Evolutionary conservation across 306 rosid genomes (phyloP), one percentile per base, ranked within the genome.

Genomic region (Ochetophila trinervis): DNA sequence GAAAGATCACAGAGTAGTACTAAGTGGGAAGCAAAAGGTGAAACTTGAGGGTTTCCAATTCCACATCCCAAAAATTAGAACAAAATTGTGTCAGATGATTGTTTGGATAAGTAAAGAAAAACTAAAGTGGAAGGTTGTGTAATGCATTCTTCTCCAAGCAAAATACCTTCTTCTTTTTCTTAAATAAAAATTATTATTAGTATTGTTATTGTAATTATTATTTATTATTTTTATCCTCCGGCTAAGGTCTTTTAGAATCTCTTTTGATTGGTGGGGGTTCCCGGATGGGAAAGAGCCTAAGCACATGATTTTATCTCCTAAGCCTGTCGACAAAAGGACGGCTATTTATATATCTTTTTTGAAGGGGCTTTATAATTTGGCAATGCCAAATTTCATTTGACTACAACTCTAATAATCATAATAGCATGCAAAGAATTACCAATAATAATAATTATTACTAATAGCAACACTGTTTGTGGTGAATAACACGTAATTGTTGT

Each of bases 1-100:
- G 75, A 77, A 45, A 60, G 66, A 30, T 45, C 45, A 66, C 45
- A 66, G 44, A 64, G 55, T 22, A 14, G 52, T 60, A 53, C 57
- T 48, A 58, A 70, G 81, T 85, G 83, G 76, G 56, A 69, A 34
- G 30, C 14, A 51, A 70, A 78, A 70, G 82, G 66, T 52, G 69
- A 51, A 61, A 53, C 64, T 65, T 68, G 76, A 67, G 64, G 75
- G 74, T 71, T 78, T 80, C 51, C 66, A 36, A 47, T 62, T 71
- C 47, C 57, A 50, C 68, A 71, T 75, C 64, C 73, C 75, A 59
- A 62, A 73, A 84, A 70, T 45, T 45, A 60, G 63, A 57, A 74
- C 69, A 53, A 66, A 24, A 42, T 15, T 67, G 71, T 61, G 76
- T 60, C 68, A 35, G 60, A 72, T 49, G 75, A 57, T 52, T 62